A percentile compares a stretch with the other conserved stretches of the same genome.
phyloP scores from a whole-genome alignment of 2,329 filamentous ascomycete species.

The Monosporascus sp. region DNA sequence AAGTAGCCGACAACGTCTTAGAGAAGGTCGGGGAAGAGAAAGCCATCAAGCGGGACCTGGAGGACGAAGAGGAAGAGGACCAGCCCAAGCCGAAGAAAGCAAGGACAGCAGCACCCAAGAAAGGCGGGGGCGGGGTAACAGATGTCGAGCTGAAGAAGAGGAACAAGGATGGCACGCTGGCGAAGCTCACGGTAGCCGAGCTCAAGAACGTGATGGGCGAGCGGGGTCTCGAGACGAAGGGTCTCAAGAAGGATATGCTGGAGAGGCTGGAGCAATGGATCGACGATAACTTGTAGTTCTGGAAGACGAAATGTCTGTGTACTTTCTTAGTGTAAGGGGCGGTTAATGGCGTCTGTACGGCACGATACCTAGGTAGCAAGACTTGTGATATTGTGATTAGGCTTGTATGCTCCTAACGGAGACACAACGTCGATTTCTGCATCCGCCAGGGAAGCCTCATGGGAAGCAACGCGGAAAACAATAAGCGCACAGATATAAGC shows the following conservation, averaged over 20 bases:
- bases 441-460: no score
- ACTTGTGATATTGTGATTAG: no score
- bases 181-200: conserved; percentile 50
- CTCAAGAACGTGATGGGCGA: conserved; percentile 44
- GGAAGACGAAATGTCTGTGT: background rate
- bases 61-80: conserved; percentile 34
- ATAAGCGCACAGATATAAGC: no score
- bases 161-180: conserved; percentile 39
- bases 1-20: conserved; percentile 56
- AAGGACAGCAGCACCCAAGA: conserved; percentile 28
- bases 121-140: conserved; percentile 30
- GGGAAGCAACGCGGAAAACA: no score
- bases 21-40: conserved; percentile 31
- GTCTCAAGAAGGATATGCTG: conserved; percentile 49
- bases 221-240: conserved; percentile 43
- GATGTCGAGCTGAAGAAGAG: conserved; percentile 42
- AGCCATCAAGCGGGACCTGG: conserved; percentile 47
- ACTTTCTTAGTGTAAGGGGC: no score
- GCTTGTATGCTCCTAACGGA: no score
- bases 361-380: background rate
- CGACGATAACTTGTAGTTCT: conserved; percentile 35
- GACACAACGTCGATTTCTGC: no score
- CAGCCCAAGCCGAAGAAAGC: conserved; percentile 41
- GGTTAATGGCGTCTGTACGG: no score
- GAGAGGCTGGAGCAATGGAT: conserved; percentile 54